phyloP scores from a whole-genome alignment of 306 rosid species.

The Fragaria ananassa region DNA sequence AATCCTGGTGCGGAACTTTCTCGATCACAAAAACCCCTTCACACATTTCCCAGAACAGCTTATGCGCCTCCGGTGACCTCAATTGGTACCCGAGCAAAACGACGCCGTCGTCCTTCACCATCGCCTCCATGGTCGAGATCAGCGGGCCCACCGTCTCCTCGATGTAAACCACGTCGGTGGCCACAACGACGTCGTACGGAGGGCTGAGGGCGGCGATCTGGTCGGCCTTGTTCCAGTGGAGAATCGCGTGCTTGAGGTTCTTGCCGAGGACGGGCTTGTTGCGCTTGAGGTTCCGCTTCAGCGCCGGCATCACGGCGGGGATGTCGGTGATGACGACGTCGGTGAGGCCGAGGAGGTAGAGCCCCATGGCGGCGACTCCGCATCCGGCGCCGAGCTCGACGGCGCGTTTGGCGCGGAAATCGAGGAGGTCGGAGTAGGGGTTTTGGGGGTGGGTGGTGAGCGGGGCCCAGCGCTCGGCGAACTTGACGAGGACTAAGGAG shows the following conservation, averaged over 20 bases:
- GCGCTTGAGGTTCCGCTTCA: constrained; percentile 68
- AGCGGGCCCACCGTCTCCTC: constrained; percentile 62
- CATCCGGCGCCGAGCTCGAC: constrained; percentile 86
- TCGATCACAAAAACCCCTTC: constrained; percentile 37
- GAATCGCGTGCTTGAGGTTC: constrained; percentile 59
- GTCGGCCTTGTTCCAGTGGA: constrained; percentile 69
- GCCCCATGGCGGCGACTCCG: constrained; percentile 88
- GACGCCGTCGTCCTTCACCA: constrained; percentile 53
- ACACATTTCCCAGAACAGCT: constrained; percentile 69
- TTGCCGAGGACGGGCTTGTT: constrained; percentile 65
- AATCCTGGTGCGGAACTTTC: constrained; percentile 60
- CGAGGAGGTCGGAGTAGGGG: constrained; percentile 64
- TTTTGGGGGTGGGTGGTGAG: constrained; percentile 13
- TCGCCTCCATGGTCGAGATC: constrained; percentile 58
- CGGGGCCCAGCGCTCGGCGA: constrained; percentile 76
- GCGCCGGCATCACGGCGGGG: constrained; percentile 85
- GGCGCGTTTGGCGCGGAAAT: constrained; percentile 70
- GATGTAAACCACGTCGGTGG: constrained; percentile 83
- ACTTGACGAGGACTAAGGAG: constrained; percentile 86
- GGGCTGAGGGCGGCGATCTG: constrained; percentile 60
- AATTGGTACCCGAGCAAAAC: constrained; percentile 79
- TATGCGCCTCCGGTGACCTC: constrained; percentile 71
- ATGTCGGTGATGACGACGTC: constrained; percentile 79
- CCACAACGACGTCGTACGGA: constrained; percentile 58
- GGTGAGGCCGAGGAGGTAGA: constrained; percentile 68